These are phyloP conservation scores for Globisporangium radiosum DNA, from an alignment of 352 stramenopile genomes.

Conservation along the genomic window DNA sequence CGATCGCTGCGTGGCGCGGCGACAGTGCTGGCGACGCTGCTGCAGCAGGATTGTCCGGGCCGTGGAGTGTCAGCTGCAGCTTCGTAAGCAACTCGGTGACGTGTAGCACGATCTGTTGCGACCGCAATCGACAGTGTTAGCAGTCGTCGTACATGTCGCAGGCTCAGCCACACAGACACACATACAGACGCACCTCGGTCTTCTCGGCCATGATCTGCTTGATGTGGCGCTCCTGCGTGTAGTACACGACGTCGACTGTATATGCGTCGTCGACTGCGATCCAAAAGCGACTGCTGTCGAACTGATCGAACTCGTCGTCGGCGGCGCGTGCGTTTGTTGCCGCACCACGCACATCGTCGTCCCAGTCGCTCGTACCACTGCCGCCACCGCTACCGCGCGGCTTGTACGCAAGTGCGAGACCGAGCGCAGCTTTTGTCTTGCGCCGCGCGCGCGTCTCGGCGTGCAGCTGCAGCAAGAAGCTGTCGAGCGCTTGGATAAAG, in stretches of 20 bases:
- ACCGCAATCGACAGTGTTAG: constrained; percentile 2
- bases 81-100: constrained; percentile 48
- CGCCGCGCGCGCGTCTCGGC: constrained; percentile 18
- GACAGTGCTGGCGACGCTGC: not conserved
- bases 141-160: not conserved
- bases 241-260: constrained; percentile 69
- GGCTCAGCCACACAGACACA: not conserved
- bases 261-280: constrained; percentile 66
- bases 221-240: constrained; percentile 61
- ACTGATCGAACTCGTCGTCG: constrained; percentile 21
- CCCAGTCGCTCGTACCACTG: constrained; percentile 29
- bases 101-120: constrained; percentile 40
- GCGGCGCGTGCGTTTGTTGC: constrained; percentile 19
- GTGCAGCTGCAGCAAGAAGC: constrained; percentile 35
- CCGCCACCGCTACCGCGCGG: constrained; percentile 33
- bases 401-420: constrained; percentile 35
- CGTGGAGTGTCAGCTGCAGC: constrained; percentile 27
- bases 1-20: not conserved
- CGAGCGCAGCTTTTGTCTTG: constrained; percentile 30
- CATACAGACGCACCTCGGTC: constrained; percentile 39
- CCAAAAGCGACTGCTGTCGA: constrained; percentile 41
- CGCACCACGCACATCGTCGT: not conserved
- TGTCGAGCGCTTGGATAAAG: constrained; percentile 75
- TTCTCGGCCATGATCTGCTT: constrained; percentile 60
- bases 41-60: constrained; percentile 8